Percentiles rank a stretch among this genome's conserved stretches.
Evolutionary conservation across 345 rosid genomes (phyloP).

Genomic region (Pugionium cornutum): DNA sequence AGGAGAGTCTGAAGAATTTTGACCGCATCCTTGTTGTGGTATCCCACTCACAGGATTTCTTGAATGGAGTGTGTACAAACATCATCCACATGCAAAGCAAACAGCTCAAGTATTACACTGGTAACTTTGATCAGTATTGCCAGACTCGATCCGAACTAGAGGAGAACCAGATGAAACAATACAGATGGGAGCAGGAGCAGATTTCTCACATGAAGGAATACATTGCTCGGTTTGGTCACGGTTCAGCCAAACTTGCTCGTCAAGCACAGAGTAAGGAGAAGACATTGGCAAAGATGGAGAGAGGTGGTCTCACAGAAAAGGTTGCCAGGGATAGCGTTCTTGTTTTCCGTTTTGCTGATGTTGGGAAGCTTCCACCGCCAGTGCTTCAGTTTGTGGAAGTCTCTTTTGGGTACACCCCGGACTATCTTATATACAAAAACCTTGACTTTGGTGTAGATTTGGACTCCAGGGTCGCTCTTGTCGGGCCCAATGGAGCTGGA

Average conservation of each 20-base stretch:
- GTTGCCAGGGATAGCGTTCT: conserved; percentile 76
- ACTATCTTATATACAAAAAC: conserved; percentile 76
- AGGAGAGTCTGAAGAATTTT: conserved; percentile 86
- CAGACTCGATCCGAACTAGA: conserved; percentile 95
- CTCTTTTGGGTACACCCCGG: conserved; percentile 87
- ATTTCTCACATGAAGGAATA: conserved; percentile 96
- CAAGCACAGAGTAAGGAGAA: conserved; percentile 99
- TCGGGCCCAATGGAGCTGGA: conserved; percentile 98
- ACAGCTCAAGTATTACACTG: conserved; percentile 75
- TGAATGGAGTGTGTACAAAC: conserved; percentile 96
- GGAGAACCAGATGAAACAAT: conserved; percentile 99
- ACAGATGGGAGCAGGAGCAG: conserved; percentile 99
- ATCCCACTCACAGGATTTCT: conserved; percentile 96
- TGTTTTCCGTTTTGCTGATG: conserved; percentile 85
- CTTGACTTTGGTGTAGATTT: conserved; percentile 93
- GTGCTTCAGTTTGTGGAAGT: conserved; percentile 98
- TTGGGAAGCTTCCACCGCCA: conserved; percentile 98
- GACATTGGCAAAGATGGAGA: conserved; percentile 97
- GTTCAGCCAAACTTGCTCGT: conserved; percentile 97
- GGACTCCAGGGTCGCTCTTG: conserved; percentile 93
- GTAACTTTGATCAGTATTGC: conserved; percentile 92
- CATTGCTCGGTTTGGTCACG: conserved; percentile 98
- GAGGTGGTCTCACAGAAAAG: conserved; percentile 94
- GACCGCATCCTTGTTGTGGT: conserved; percentile 92
- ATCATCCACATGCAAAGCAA: conserved; percentile 97